Evolutionary conservation across 1,139 yeast genomes (phyloP), one percentile per base, ranked within the genome.

Genomic region (Kodamaea plutei): DNA sequence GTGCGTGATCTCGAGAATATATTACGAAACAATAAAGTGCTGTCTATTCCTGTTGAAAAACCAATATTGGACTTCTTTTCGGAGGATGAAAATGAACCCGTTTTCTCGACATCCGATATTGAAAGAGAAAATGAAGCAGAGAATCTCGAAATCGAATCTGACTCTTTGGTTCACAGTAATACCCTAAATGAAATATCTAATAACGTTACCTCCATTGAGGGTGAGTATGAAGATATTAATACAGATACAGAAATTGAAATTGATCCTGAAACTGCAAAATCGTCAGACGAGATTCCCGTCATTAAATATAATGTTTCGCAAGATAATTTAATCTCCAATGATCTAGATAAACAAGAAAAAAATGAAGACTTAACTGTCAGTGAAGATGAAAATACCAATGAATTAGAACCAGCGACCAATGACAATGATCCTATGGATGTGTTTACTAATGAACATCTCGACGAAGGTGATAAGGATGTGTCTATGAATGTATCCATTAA

Each of bases 1-100:
- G 58, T 62, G 9, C 47, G 47, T 1, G 58, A 55, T 14, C 47
- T 63, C 27, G 60, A 57, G 34, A 42, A 45, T 17, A 49, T 50
- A 29, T 16, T 53, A 15, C 33, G 23, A 13, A 17, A 23, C n/a
- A 17, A 28, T 11, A 28, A 20, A 23, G 29, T 23, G 4, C 20
- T 13, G 10, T 11, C 12, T 15, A 25, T 16, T 23, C 15, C 18
- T 24, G 18, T 33, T 3, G 28, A 26, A 14, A 16, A 13, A 4
- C 36, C 36, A 6, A 2, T 13, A 3, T 29, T 33, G 33, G 28
- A 26, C 2, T 18, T 14, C 8, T 13, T 31, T 13, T 26, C 11
- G 14, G 15, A n/a, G 7, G 30, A 30, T 18, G 28, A 23, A 4
- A 13, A 12, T 12, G 12, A 10, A 10, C 12, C 14, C 8, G 23